phyloP scores from a whole-genome alignment of 2,329 filamentous ascomycete genomes.

The Pleomassaria siparia region DNA sequence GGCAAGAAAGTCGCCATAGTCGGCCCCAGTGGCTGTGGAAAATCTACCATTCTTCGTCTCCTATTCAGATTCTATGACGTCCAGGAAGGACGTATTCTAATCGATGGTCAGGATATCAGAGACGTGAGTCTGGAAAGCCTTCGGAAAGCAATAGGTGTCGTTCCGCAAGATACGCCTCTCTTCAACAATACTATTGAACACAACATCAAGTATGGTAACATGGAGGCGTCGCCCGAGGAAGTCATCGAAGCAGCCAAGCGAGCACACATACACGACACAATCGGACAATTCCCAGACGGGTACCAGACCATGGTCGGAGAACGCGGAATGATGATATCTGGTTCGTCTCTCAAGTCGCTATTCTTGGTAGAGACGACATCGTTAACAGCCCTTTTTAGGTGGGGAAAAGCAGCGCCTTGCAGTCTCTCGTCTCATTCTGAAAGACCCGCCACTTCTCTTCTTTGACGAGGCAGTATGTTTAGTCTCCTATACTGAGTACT shows the following conservation, averaged over 20 bases:
- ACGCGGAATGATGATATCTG: conserved; percentile 94
- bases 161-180: conserved; percentile 93
- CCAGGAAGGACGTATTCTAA: conserved; percentile 78
- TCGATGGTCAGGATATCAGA: conserved; percentile 91
- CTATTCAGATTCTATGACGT: conserved; percentile 95
- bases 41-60: conserved; percentile 87
- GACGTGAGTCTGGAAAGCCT: conserved; percentile 80
- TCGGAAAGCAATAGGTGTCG: conserved; percentile 84
- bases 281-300: conserved; percentile 76
- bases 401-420: conserved; percentile 93
- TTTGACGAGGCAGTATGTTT: conserved; percentile 84
- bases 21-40: conserved; percentile 92
- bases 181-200: conserved; percentile 97
- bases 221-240: conserved; percentile 71
- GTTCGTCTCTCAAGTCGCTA: conserved; percentile 15
- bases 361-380: not conserved
- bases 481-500: not conserved
- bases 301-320: conserved; percentile 92
- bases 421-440: conserved; percentile 78
- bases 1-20: conserved; percentile 96
- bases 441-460: conserved; percentile 87
- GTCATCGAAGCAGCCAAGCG: conserved; percentile 77
- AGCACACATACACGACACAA: conserved; percentile 77
- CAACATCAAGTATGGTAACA: conserved; percentile 90
- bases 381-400: conserved; percentile 37